Evolutionary conservation across 305 asterid species (phyloP).

Genomic region (Plantago rigida): DNA sequence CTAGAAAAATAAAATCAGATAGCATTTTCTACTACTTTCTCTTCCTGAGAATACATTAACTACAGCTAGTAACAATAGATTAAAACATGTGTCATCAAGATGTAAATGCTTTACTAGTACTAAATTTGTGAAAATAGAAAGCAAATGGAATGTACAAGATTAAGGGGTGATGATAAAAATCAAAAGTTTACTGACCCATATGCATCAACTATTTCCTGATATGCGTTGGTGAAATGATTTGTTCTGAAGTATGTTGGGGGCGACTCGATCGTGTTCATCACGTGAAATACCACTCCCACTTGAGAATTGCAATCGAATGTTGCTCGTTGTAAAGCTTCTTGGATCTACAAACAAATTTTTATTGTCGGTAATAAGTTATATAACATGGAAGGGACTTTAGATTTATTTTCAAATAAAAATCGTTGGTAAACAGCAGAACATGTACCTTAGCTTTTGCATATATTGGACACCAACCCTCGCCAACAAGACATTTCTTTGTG

Average conservation of each 20-base stretch:
- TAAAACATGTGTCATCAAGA: too few relatives aligned
- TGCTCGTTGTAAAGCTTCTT: constrained; percentile 88
- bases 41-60: too few relatives aligned
- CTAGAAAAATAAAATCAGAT: too few relatives aligned
- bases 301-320: constrained; percentile 88
- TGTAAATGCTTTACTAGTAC: neutral
- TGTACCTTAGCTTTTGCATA: constrained; percentile 73
- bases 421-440: constrained; percentile 16
- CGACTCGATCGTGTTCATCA: constrained; percentile 73
- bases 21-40: too few relatives aligned
- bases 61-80: too few relatives aligned
- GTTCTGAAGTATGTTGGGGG: constrained; percentile 94
- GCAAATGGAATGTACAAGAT: neutral
- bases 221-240: constrained; percentile 66
- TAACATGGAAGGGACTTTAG: constrained; percentile 20
- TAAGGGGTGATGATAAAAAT: neutral
- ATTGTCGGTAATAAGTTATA: constrained; percentile 22
- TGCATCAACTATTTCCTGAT: constrained; percentile 98
- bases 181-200: constrained; percentile 63
- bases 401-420: constrained; percentile 20
- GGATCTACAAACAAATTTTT: constrained; percentile 49
- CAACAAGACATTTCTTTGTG: constrained; percentile 92
- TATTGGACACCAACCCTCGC: constrained; percentile 99
- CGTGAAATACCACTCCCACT: constrained; percentile 89
- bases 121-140: neutral